These are phyloP conservation scores for Suhomyces atakaporum DNA, from an alignment of 1,139 yeast genomes.

Conservation along the genomic window DNA sequence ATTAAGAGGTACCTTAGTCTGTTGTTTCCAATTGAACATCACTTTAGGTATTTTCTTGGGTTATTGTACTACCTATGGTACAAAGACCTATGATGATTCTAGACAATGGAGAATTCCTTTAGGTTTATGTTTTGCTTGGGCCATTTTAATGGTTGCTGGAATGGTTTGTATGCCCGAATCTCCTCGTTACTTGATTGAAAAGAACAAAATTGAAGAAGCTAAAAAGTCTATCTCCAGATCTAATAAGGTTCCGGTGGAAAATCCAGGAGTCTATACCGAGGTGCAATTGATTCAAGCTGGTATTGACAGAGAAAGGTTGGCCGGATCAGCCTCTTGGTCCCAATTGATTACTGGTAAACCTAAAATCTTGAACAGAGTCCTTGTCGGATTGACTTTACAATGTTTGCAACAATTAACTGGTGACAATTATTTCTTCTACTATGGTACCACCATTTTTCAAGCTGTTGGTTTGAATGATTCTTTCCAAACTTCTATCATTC, in stretches of 20 bases:
- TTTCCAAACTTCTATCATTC: conserved; percentile 71
- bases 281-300: conserved; percentile 63
- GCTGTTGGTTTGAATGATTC: conserved; percentile 77
- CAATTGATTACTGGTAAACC: conserved; percentile 70
- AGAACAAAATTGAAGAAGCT: conserved; percentile 36
- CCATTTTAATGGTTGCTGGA: conserved; percentile 24
- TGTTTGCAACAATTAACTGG: conserved; percentile 79
- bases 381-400: conserved; percentile 66
- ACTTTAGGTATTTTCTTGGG: conserved; percentile 51
- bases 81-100: conserved; percentile 19
- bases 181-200: conserved; percentile 27
- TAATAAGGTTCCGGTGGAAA: conserved; percentile 36
- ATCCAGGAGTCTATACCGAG: conserved; percentile 59
- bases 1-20: conserved; percentile 28
- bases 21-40: conserved; percentile 28
- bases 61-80: conserved; percentile 24
- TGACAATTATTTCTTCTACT: conserved; percentile 80
- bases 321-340: conserved; percentile 70
- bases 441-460: conserved; percentile 74
- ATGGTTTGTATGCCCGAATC: conserved; percentile 30
- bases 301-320: conserved; percentile 60
- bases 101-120: conserved; percentile 23
- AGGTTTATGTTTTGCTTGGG: conserved; percentile 28
- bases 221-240: conserved; percentile 49
- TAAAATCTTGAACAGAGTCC: conserved; percentile 61